Conservation (phyloP, 495 filamentous ascomycete species). For the Lasiosphaeria ovina region DNA sequence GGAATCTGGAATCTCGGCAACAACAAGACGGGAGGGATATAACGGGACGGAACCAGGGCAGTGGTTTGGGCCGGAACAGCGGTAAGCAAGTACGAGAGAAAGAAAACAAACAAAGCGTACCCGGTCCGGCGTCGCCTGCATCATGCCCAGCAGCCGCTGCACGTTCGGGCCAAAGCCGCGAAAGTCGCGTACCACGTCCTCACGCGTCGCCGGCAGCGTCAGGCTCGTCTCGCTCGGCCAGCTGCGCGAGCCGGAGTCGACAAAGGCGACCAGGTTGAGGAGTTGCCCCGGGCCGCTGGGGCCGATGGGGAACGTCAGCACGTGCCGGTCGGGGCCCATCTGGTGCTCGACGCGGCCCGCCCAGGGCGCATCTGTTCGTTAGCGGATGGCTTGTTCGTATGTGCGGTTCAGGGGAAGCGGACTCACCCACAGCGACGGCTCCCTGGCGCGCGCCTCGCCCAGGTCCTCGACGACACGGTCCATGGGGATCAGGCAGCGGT, state of each 20-base stretch:
- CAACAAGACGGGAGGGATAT: too few relatives aligned
- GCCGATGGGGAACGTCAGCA: constrained; percentile 66
- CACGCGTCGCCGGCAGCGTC: constrained; percentile 32
- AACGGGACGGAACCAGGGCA: too few relatives aligned
- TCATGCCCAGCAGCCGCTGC: constrained; percentile 21
- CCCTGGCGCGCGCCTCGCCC: constrained; percentile 57
- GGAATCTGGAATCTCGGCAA: too few relatives aligned
- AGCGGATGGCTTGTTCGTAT: constrained; percentile 29
- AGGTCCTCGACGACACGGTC: constrained; percentile 47
- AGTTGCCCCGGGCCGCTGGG: constrained; percentile 43
- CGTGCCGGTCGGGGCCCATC: constrained; percentile 56
- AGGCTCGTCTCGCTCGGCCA: not conserved
- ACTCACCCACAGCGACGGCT: constrained; percentile 50
- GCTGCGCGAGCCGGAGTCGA: constrained; percentile 29
- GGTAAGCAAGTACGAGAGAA: constrained; percentile 12
- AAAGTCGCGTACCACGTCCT: constrained; percentile 58
- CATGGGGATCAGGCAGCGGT: constrained; percentile 56
- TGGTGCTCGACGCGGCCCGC: constrained; percentile 41
- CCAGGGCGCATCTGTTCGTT: constrained; percentile 4
- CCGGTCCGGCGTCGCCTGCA: constrained; percentile 27
- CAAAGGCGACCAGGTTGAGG: constrained; percentile 48
- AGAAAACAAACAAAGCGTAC: constrained; percentile 4
- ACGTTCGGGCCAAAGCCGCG: constrained; percentile 51
- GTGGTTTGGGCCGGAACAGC: not conserved
- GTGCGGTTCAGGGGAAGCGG: constrained; percentile 29